Evolutionary conservation across 148 eudicot genomes (phyloP).

Genomic region (Heliamphora exappendiculata): DNA sequence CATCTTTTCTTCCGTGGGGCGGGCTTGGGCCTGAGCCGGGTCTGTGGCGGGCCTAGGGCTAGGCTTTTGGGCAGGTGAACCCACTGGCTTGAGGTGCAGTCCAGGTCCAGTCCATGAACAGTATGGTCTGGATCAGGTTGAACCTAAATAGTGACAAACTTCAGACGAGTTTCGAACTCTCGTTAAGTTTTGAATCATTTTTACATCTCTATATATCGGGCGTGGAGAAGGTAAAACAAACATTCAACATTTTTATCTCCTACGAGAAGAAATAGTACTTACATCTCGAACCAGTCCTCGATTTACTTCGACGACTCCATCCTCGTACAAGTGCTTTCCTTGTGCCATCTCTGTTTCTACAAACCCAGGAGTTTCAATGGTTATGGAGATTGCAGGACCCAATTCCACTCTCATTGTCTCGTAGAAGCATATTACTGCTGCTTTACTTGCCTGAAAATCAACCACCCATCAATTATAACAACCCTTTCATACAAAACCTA

Average conservation of each 20-base stretch:
- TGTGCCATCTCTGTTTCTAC: slow-evolving; percentile 12
- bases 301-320: background rate
- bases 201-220: no score
- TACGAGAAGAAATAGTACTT: background rate
- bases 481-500: background rate
- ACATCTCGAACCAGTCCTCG: background rate
- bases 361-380: slow-evolving; percentile 13
- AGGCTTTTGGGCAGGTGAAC: no score
- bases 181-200: no score
- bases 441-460: slow-evolving; percentile 22
- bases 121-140: no score
- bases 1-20: no score
- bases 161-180: no score
- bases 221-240: no score
- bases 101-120: no score
- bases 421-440: slow-evolving; percentile 23
- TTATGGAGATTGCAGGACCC: slow-evolving; percentile 6
- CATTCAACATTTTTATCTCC: background rate
- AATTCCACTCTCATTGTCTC: slow-evolving; percentile 18
- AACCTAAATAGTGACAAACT: no score
- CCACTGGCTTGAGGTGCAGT: no score
- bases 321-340: background rate
- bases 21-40: no score
- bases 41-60: no score
- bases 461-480: background rate